These are phyloP conservation scores for Nakazawaea molendinolei DNA, from an alignment of 805 yeast genomes.

Conservation along the genomic window DNA sequence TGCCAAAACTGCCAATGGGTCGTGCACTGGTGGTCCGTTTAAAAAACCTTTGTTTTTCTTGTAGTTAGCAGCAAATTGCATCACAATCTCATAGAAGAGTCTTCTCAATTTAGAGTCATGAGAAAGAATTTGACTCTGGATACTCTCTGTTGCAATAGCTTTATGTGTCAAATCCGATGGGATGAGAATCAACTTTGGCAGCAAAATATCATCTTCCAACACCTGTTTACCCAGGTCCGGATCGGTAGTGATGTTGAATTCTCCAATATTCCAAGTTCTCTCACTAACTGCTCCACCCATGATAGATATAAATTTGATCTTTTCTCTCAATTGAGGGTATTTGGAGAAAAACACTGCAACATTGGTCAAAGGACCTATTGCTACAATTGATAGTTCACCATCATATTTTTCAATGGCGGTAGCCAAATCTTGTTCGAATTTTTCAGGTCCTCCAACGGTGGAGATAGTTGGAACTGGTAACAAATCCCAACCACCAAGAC, in stretches of 20 bases:
- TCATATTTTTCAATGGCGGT: slow-evolving; percentile 36
- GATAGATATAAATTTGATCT: slow-evolving; percentile 49
- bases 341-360: slow-evolving; percentile 46
- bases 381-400: slow-evolving; percentile 52
- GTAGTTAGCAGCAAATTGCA: slow-evolving; percentile 42
- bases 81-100: slow-evolving; percentile 45
- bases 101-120: slow-evolving; percentile 40
- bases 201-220: slow-evolving; percentile 37
- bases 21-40: slow-evolving; percentile 74
- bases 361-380: slow-evolving; percentile 77
- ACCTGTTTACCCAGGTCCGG: slow-evolving; percentile 66
- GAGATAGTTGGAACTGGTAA: slow-evolving; percentile 41
- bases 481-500: slow-evolving; percentile 64
- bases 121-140: slow-evolving; percentile 31
- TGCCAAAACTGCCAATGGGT: slow-evolving; percentile 65
- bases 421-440: slow-evolving; percentile 17
- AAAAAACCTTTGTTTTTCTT: slow-evolving; percentile 33
- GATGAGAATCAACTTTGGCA: slow-evolving; percentile 42
- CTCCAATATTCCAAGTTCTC: slow-evolving; percentile 33
- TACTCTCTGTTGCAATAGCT: slow-evolving; percentile 43
- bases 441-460: slow-evolving; percentile 13
- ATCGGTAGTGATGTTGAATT: slow-evolving; percentile 71
- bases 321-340: slow-evolving; percentile 46
- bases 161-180: slow-evolving; percentile 70
- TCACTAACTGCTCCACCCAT: slow-evolving; percentile 66